Conservation (phyloP, 2,329 filamentous ascomycete genomes). For the Epichloe hybrida region DNA sequence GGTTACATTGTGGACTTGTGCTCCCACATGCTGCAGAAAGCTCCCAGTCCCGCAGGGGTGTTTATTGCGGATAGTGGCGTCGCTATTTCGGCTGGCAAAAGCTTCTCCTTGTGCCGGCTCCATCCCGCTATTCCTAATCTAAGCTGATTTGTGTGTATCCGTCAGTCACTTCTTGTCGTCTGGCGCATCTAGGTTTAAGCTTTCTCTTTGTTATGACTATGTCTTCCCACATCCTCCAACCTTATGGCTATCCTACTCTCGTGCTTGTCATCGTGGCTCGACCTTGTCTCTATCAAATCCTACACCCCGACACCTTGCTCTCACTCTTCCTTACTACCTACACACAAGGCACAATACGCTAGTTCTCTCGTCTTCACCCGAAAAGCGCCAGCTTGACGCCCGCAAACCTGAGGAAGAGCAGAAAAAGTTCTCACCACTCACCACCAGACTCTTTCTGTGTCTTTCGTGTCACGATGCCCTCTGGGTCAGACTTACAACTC, state of each 20-base stretch:
- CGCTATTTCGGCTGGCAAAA: conserved; percentile 3
- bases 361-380: too few species aligned
- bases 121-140: neutral
- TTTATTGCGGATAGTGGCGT: neutral
- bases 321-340: too few species aligned
- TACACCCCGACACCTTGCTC: neutral
- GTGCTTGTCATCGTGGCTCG: neutral
- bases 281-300: neutral
- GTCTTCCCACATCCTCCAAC: neutral
- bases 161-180: neutral
- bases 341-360: too few species aligned
- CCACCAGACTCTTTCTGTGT: neutral
- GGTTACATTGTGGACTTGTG: too few species aligned
- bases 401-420: neutral
- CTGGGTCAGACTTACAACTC: conserved; percentile 11
- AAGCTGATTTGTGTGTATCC: neutral
- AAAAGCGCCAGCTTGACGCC: too few species aligned
- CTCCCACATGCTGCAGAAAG: too few species aligned
- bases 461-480: conserved; percentile 12
- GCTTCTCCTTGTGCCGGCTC: neutral
- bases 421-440: neutral
- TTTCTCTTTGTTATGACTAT: neutral
- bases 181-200: neutral
- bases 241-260: neutral
- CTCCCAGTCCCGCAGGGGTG: too few species aligned